phyloP scores from a whole-genome alignment of 805 yeast genomes.

The Candida verbasci region DNA sequence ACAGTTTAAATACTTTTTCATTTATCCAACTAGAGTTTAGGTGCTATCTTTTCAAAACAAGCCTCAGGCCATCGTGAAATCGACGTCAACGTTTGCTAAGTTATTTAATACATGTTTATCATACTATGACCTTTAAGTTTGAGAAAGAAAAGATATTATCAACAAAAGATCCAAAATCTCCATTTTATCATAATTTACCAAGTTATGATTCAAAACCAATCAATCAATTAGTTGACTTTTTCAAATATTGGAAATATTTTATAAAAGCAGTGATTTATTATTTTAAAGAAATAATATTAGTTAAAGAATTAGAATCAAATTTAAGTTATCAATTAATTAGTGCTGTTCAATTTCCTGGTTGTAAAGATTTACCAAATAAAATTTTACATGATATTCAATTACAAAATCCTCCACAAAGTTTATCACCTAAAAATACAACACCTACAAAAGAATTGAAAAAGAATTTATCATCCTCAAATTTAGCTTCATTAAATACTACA shows the following conservation, averaged over 20 bases:
- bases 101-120: not conserved
- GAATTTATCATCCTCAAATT: constrained; percentile 8
- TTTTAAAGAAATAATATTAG: constrained; percentile 41
- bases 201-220: constrained; percentile 34
- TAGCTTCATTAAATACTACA: constrained; percentile 5
- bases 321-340: constrained; percentile 33
- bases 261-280: constrained; percentile 34
- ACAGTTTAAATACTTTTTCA: no score
- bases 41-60: no score
- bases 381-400: constrained; percentile 6
- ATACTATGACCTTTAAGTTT: constrained; percentile 4
- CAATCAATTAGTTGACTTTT: constrained; percentile 32
- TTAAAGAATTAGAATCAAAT: constrained; percentile 42
- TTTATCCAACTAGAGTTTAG: no score
- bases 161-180: constrained; percentile 29
- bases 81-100: no score
- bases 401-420: not conserved
- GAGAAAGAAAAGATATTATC: constrained; percentile 25
- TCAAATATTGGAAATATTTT: constrained; percentile 38
- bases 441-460: constrained; percentile 11
- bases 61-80: no score
- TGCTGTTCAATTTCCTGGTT: constrained; percentile 40
- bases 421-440: constrained; percentile 6
- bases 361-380: constrained; percentile 32
- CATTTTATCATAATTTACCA: constrained; percentile 38